Evolutionary conservation across 768 basidiomycete genomes (phyloP).

Genomic region (Mrakia blollopis): DNA sequence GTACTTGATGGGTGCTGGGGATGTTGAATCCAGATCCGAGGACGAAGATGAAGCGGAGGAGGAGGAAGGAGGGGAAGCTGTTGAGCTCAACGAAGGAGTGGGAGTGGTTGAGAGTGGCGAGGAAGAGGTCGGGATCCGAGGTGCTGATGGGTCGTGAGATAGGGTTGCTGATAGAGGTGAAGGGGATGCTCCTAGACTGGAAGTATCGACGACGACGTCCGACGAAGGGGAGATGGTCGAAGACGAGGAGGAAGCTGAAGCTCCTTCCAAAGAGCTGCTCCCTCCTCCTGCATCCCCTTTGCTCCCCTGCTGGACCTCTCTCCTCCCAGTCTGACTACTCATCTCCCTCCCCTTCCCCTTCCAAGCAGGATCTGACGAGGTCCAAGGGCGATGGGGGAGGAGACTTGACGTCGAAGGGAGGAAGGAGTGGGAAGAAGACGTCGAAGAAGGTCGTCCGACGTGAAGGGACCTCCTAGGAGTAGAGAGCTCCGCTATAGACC

Average conservation of each 20-base stretch:
- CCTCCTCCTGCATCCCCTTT: background rate
- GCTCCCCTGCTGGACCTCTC: background rate
- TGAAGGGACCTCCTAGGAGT: too few relatives aligned
- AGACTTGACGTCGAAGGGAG: too few relatives aligned
- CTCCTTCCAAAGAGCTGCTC: background rate
- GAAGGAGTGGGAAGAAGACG: too few relatives aligned
- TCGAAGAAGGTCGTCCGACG: too few relatives aligned
- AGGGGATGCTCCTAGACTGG: background rate
- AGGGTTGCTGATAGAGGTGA: background rate
- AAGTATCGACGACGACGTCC: background rate
- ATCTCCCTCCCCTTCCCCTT: slow-evolving; percentile 21
- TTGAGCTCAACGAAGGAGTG: background rate
- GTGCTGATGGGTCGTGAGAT: slow-evolving; percentile 9
- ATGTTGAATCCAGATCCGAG: background rate
- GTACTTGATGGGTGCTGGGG: slow-evolving; percentile 8
- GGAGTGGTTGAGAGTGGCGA: background rate
- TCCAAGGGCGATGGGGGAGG: too few relatives aligned
- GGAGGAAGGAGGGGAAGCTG: background rate
- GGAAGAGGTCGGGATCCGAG: background rate
- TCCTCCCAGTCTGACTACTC: background rate
- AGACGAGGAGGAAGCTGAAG: background rate
- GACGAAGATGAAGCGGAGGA: background rate
- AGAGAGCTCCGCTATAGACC: too few relatives aligned
- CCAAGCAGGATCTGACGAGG: background rate
- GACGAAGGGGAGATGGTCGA: background rate